Evolutionary conservation across 768 basidiomycete genomes (phyloP).

Genomic region (Boletus coccyginus): DNA sequence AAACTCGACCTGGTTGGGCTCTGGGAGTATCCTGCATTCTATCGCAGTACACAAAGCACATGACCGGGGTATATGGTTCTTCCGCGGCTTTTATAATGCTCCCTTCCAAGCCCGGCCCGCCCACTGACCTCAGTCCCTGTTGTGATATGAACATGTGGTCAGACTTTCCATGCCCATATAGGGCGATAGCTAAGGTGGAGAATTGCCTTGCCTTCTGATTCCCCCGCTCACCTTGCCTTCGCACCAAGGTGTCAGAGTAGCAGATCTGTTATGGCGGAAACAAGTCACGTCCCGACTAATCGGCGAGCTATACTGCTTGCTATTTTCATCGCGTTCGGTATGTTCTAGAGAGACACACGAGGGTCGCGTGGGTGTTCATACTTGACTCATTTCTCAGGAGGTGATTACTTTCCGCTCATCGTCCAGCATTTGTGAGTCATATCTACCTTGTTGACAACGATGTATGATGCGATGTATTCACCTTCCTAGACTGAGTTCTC

Average conservation of each 20-base stretch:
- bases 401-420: background rate
- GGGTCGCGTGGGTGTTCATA: background rate
- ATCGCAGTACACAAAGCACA: background rate
- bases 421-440: background rate
- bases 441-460: background rate
- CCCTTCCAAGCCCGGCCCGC: too few relatives aligned
- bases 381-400: slow-evolving; percentile 3
- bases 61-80: too few relatives aligned
- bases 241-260: background rate
- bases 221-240: background rate
- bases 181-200: background rate
- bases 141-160: too few relatives aligned
- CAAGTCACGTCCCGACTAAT: slow-evolving; percentile 9
- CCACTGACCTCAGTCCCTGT: too few relatives aligned
- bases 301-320: slow-evolving; percentile 10
- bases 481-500: slow-evolving; percentile 1
- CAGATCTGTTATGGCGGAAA: background rate
- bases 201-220: background rate
- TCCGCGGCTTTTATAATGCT: too few relatives aligned
- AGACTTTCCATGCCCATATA: background rate
- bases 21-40: background rate
- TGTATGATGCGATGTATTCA: background rate
- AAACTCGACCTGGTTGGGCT: background rate
- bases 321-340: slow-evolving; percentile 16
- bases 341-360: background rate